Conservation (phyloP, 1,284 basidiomycete species). For the Trametes polyzona region DNA sequence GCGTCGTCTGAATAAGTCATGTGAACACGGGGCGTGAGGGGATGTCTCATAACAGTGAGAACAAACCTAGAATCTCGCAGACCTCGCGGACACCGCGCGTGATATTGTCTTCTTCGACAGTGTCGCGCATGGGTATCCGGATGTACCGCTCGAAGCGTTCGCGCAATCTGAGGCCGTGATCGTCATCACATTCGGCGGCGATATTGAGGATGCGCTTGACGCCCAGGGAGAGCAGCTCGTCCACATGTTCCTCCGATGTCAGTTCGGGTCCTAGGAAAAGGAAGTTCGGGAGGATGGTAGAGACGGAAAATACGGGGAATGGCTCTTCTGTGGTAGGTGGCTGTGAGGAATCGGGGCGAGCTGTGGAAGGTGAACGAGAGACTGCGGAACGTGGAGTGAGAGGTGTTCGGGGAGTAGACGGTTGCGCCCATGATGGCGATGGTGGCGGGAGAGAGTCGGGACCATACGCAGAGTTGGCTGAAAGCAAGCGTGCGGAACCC, state of each 20-base stretch:
- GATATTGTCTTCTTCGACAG: slow-evolving; percentile 92
- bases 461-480: slow-evolving; percentile 16
- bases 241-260: slow-evolving; percentile 73
- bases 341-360: slow-evolving; percentile 54
- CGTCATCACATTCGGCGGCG: slow-evolving; percentile 87
- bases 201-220: slow-evolving; percentile 91
- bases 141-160: slow-evolving; percentile 81
- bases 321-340: slow-evolving; percentile 60
- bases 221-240: slow-evolving; percentile 74
- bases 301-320: slow-evolving; percentile 72
- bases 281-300: slow-evolving; percentile 89
- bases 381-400: slow-evolving; percentile 39
- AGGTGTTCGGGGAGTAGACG: slow-evolving; percentile 27
- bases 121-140: slow-evolving; percentile 92
- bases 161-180: slow-evolving; percentile 70
- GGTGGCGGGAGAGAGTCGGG: slow-evolving; percentile 36
- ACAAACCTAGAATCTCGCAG: slow-evolving; percentile 84
- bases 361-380: slow-evolving; percentile 58
- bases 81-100: slow-evolving; percentile 82
- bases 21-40: background rate
- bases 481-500: slow-evolving; percentile 45
- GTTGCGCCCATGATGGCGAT: slow-evolving; percentile 33
- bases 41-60: background rate
- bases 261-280: slow-evolving; percentile 92
- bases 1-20: slow-evolving; percentile 74